Percentiles rank a stretch among this genome's conserved stretches.
Evolutionary conservation across 805 yeast genomes (phyloP).

Genomic region (Starmerella asiatica): DNA sequence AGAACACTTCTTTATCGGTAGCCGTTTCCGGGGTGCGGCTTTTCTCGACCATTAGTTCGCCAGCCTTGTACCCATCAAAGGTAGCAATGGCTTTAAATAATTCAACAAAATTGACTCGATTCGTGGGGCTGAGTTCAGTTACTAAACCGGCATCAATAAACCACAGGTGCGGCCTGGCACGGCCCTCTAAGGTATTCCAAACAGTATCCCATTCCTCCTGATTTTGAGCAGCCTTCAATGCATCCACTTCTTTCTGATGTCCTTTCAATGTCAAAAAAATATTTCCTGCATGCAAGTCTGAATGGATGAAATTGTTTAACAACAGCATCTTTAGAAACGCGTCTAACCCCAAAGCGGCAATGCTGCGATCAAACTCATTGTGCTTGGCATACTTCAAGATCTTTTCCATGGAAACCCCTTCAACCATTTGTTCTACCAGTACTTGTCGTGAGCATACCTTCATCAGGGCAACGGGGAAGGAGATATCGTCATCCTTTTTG

Average conservation of each 20-base stretch:
- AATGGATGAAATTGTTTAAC: constrained; percentile 85
- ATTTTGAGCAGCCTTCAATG: constrained; percentile 19
- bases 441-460: constrained; percentile 54
- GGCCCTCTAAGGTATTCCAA: constrained; percentile 37
- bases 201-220: constrained; percentile 35
- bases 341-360: constrained; percentile 74
- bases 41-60: constrained; percentile 88
- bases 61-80: constrained; percentile 90
- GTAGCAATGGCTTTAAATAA: constrained; percentile 76
- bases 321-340: constrained; percentile 88
- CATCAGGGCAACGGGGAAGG: constrained; percentile 67
- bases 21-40: constrained; percentile 92
- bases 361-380: constrained; percentile 32
- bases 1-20: constrained; percentile 69
- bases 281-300: constrained; percentile 95
- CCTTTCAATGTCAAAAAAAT: constrained; percentile 41
- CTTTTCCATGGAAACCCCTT: constrained; percentile 70
- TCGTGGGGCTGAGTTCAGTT: constrained; percentile 67
- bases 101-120: constrained; percentile 76
- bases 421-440: constrained; percentile 71
- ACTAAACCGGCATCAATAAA: constrained; percentile 88
- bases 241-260: constrained; percentile 16
- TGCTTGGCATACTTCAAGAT: constrained; percentile 34
- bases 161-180: constrained; percentile 74
- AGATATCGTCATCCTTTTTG: constrained; percentile 41